These are phyloP conservation scores for Nicotiana tomentosiformis DNA, from an alignment of 257 asterid genomes.

Conservation along the genomic window DNA sequence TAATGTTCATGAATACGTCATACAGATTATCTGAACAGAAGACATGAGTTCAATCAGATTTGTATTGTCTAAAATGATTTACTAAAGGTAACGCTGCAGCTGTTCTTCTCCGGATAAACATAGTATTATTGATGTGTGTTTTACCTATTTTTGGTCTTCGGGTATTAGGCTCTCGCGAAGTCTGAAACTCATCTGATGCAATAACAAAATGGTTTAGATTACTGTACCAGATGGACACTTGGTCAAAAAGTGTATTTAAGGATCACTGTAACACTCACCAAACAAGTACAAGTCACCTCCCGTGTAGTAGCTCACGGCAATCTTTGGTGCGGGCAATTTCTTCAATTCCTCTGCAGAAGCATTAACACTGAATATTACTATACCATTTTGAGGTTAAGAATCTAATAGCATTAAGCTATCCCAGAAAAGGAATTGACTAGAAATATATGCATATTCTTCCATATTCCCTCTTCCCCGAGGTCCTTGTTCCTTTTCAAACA, in stretches of 20 bases:
- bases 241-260: background rate
- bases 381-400: background rate
- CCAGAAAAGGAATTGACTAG: background rate
- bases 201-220: background rate
- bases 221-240: background rate
- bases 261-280: constrained; percentile 40
- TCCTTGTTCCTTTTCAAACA: background rate
- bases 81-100: background rate
- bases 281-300: constrained; percentile 88
- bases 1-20: constrained; percentile 73
- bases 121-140: background rate
- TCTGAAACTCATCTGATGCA: constrained; percentile 84
- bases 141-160: constrained; percentile 28
- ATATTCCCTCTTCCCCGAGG: background rate
- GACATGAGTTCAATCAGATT: background rate
- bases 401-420: background rate
- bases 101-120: background rate
- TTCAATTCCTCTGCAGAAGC: constrained; percentile 55
- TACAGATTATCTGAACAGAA: constrained; percentile 63
- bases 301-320: constrained; percentile 83
- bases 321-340: constrained; percentile 60
- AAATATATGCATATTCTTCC: background rate
- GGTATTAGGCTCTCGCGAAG: constrained; percentile 37
- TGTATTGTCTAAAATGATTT: background rate
- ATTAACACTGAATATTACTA: background rate